phyloP scores from a whole-genome alignment of 2,329 filamentous ascomycete species.

The Acephala macrosclerotiorum region DNA sequence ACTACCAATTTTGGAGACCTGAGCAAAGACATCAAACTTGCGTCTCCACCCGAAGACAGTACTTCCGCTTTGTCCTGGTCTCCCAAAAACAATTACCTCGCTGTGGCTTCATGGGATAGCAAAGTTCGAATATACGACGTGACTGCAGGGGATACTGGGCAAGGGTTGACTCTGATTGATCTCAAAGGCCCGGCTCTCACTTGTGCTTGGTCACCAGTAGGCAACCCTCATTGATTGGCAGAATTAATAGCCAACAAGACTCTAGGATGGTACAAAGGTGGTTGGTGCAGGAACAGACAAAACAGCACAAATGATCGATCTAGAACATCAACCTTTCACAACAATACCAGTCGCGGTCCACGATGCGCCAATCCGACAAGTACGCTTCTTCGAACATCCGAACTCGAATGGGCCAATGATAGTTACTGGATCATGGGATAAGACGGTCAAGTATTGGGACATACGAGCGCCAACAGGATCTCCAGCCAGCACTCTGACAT shows the following conservation, averaged over 20 bases:
- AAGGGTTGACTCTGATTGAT: conserved; percentile 83
- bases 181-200: conserved; percentile 84
- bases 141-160: conserved; percentile 73
- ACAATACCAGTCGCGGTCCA: conserved; percentile 78
- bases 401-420: conserved; percentile 74
- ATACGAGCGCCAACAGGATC: conserved; percentile 60
- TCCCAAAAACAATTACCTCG: conserved; percentile 77
- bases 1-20: conserved; percentile 7
- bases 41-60: conserved; percentile 81
- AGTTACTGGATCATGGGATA: conserved; percentile 90
- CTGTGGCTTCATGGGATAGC: conserved; percentile 95
- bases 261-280: conserved; percentile 85
- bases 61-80: conserved; percentile 88
- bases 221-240: conserved; percentile 38
- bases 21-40: conserved; percentile 77
- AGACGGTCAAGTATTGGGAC: conserved; percentile 88
- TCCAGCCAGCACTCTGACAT: conserved; percentile 61
- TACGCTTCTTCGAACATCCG: conserved; percentile 75
- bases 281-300: conserved; percentile 89
- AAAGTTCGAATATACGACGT: conserved; percentile 97
- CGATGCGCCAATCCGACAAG: conserved; percentile 79
- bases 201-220: conserved; percentile 85
- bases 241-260: not conserved
- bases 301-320: conserved; percentile 83
- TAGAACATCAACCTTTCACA: conserved; percentile 59